Evolutionary conservation across 176 grass and related monocot species (phyloP).

Genomic region (Triticum dicoccoides): DNA sequence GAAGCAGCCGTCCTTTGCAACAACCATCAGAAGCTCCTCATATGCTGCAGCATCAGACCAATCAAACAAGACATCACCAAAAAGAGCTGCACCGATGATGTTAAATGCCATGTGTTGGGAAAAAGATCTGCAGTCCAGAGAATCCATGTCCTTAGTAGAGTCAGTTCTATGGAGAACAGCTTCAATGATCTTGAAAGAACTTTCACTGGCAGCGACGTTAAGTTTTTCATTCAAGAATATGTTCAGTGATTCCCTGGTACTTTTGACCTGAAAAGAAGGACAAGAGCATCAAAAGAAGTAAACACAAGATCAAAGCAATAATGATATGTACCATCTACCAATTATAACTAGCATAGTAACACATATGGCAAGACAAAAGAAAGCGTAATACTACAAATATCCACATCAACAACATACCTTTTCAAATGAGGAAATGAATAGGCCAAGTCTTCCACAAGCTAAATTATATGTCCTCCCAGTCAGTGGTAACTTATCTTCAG

Average conservation of each 20-base stretch:
- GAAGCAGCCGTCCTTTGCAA: slow-evolving; percentile 82
- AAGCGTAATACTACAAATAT: not conserved
- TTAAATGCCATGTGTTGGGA: slow-evolving; percentile 75
- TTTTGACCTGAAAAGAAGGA: slow-evolving; percentile 60
- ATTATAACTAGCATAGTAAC: not conserved
- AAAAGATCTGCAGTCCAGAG: slow-evolving; percentile 59
- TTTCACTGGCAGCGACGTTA: slow-evolving; percentile 1
- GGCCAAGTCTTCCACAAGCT: slow-evolving; percentile 74
- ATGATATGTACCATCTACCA: not conserved
- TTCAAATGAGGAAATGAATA: slow-evolving; percentile 76
- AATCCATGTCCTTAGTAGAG: slow-evolving; percentile 40
- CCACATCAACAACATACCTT: slow-evolving; percentile 55
- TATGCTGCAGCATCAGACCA: slow-evolving; percentile 68
- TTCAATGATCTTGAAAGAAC: slow-evolving; percentile 55
- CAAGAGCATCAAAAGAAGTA: not conserved
- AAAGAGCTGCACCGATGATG: slow-evolving; percentile 63
- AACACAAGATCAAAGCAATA: slow-evolving; percentile 15
- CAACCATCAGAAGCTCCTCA: slow-evolving; percentile 75
- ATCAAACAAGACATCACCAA: slow-evolving; percentile 76
- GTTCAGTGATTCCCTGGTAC: slow-evolving; percentile 70
- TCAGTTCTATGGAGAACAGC: slow-evolving; percentile 43
- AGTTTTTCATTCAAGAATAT: slow-evolving; percentile 66
- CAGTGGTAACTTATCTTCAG: slow-evolving; percentile 84
- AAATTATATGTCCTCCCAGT: slow-evolving; percentile 79
- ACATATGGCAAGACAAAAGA: not conserved